These are phyloP conservation scores for Tulasnella sp. DNA, from an alignment of 768 basidiomycete genomes.

Conservation along the genomic window DNA sequence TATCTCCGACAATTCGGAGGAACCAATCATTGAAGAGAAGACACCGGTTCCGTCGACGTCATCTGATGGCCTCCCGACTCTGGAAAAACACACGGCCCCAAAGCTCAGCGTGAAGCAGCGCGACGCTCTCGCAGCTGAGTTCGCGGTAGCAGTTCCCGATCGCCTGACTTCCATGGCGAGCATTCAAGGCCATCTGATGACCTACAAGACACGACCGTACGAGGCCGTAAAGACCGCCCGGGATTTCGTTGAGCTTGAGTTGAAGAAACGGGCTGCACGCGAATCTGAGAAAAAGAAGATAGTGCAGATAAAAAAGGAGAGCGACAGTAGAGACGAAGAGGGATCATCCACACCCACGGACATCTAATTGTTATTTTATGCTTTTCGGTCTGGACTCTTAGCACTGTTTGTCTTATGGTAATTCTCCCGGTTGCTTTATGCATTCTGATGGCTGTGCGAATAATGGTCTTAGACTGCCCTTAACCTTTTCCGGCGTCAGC, in stretches of 20 bases:
- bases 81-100: background rate
- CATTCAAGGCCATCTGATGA: conserved; percentile 58
- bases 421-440: background rate
- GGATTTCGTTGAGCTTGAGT: conserved; percentile 47
- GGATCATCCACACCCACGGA: background rate
- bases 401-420: background rate
- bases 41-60: background rate
- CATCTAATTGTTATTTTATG: background rate
- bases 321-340: background rate
- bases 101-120: conserved; percentile 36
- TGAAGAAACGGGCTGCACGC: conserved; percentile 5
- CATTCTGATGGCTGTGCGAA: background rate
- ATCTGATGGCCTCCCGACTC: conserved; percentile 1
- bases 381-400: background rate
- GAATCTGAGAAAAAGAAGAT: background rate
- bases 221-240: conserved; percentile 44
- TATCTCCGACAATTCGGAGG: background rate
- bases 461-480: background rate
- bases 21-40: background rate
- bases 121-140: conserved; percentile 44
- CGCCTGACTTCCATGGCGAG: conserved; percentile 38
- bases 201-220: conserved; percentile 51
- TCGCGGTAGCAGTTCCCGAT: conserved; percentile 48
- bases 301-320: background rate
- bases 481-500: background rate